Evolutionary conservation across 345 rosid species (phyloP).

Genomic region (Euphorbia pulcherrima): DNA sequence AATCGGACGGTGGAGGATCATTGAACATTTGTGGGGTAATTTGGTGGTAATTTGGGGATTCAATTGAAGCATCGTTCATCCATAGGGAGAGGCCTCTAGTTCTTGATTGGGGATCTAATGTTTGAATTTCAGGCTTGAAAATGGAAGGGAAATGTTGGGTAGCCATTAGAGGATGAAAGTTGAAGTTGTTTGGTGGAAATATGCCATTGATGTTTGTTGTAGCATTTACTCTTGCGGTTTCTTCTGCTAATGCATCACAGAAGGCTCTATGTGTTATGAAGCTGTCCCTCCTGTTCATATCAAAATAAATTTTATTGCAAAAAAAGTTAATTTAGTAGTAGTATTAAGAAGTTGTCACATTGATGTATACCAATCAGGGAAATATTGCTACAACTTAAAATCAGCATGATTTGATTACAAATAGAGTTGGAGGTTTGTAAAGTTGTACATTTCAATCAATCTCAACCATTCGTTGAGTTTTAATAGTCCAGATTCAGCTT

Average conservation of each 20-base stretch:
- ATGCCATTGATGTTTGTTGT: slow-evolving; percentile 43
- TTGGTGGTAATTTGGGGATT: slow-evolving; percentile 22
- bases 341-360: no score
- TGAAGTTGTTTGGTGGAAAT: slow-evolving; percentile 12
- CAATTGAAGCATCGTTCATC: slow-evolving; percentile 37
- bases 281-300: slow-evolving; percentile 71
- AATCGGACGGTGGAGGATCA: slow-evolving; percentile 29
- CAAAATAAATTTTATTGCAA: no score
- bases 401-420: no score
- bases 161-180: slow-evolving; percentile 60
- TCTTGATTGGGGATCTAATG: slow-evolving; percentile 24
- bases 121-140: slow-evolving; percentile 39
- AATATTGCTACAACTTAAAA: no score
- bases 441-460: no score
- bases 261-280: slow-evolving; percentile 96
- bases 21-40: slow-evolving; percentile 18
- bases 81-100: slow-evolving; percentile 36
- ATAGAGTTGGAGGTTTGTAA: no score
- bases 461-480: no score
- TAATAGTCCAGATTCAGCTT: no score
- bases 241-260: slow-evolving; percentile 96
- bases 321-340: no score
- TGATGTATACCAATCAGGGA: no score
- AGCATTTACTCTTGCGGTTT: slow-evolving; percentile 84
- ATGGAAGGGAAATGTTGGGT: slow-evolving; percentile 49